Evolutionary conservation across 352 stramenopile species (phyloP).

Genomic region (Phytophthora cactorum): DNA sequence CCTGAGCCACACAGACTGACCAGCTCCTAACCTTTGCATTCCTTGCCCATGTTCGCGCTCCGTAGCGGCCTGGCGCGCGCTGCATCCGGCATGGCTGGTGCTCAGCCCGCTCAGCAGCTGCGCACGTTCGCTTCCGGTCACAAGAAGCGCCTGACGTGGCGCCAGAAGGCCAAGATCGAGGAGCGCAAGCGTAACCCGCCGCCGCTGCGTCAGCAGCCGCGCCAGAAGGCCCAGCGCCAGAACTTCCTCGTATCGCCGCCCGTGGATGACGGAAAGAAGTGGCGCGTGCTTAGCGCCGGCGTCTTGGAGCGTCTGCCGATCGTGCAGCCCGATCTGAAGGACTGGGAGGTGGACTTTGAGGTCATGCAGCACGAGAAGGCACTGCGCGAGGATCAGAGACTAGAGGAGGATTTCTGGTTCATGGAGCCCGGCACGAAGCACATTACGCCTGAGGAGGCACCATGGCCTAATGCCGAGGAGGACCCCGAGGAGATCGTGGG

Average conservation of each 20-base stretch:
- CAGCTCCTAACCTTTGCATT: conserved; percentile 11
- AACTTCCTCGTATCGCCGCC: conserved; percentile 66
- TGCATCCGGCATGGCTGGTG: conserved; percentile 3
- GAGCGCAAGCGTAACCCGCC: conserved; percentile 49
- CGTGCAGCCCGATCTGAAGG: conserved; percentile 73
- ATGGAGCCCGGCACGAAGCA: conserved; percentile 77
- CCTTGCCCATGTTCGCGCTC: conserved; percentile 50
- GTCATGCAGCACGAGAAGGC: conserved; percentile 81
- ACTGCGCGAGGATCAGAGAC: conserved; percentile 74
- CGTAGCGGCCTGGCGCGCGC: conserved; percentile 43
- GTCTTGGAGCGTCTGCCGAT: conserved; percentile 80
- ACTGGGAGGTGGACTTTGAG: conserved; percentile 80
- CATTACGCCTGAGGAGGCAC: conserved; percentile 79
- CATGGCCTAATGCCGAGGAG: conserved; percentile 60
- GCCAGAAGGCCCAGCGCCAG: conserved; percentile 51
- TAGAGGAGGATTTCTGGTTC: conserved; percentile 89
- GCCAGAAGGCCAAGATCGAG: conserved; percentile 69
- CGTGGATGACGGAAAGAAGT: conserved; percentile 82
- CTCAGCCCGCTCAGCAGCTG: conserved; percentile 29
- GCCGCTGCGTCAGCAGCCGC: conserved; percentile 53
- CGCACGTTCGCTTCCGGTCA: conserved; percentile 57
- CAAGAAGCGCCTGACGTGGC: conserved; percentile 67
- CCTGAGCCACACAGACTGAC: conserved; percentile 32
- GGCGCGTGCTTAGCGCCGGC: conserved; percentile 72
- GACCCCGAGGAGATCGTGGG: conserved; percentile 77